Evolutionary conservation across 768 basidiomycete species (phyloP).

Genomic region (Podaxis carcinomalis): DNA sequence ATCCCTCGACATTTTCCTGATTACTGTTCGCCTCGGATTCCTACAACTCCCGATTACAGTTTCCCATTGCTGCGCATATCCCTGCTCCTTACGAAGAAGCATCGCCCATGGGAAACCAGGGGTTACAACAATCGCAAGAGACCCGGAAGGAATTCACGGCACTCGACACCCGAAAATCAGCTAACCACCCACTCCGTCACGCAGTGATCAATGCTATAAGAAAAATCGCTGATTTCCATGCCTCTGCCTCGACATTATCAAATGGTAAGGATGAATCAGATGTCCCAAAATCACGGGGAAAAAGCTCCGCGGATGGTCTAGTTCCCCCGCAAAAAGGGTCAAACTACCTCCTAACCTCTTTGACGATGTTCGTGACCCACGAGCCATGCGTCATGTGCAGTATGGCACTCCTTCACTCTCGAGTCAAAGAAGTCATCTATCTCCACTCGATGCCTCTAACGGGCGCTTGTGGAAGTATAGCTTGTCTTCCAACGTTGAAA

Average conservation of each 20-base stretch:
- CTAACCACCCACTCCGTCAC: slow-evolving; percentile 79
- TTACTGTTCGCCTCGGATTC: neutral
- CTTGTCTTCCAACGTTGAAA: slow-evolving; percentile 74
- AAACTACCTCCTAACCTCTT: slow-evolving; percentile 85
- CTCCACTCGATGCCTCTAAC: slow-evolving; percentile 69
- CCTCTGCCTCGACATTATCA: slow-evolving; percentile 16
- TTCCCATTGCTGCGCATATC: slow-evolving; percentile 75
- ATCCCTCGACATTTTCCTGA: neutral
- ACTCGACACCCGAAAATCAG: slow-evolving; percentile 66
- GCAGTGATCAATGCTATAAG: slow-evolving; percentile 76
- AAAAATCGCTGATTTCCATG: slow-evolving; percentile 54
- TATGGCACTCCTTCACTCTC: slow-evolving; percentile 93
- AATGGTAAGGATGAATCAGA: neutral
- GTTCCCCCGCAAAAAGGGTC: slow-evolving; percentile 50
- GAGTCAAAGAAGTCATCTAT: slow-evolving; percentile 85
- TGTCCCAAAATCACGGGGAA: slow-evolving; percentile 9
- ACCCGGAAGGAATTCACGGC: slow-evolving; percentile 41
- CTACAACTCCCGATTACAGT: slow-evolving; percentile 29
- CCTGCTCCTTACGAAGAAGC: slow-evolving; percentile 43
- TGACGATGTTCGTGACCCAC: slow-evolving; percentile 85
- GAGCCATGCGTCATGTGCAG: slow-evolving; percentile 98
- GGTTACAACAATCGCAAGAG: slow-evolving; percentile 7
- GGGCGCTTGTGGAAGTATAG: slow-evolving; percentile 80
- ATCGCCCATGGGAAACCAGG: slow-evolving; percentile 16
- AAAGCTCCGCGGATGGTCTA: neutral